phyloP scores from a whole-genome alignment of 2,329 filamentous ascomycete species.

The Fusarium incarnatum region DNA sequence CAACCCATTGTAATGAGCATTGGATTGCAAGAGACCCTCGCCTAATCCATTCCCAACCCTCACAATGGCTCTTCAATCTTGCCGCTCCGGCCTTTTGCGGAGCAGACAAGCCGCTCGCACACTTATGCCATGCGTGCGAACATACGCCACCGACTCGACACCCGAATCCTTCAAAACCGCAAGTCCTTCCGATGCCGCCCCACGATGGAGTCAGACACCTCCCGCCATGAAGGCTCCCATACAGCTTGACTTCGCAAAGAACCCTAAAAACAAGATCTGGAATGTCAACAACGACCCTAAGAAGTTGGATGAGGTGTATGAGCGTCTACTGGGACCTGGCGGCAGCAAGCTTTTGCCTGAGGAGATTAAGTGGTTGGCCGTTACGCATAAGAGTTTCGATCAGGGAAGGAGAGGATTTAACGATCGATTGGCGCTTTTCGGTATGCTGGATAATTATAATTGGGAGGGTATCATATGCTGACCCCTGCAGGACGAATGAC shows the following conservation, averaged over 20 bases:
- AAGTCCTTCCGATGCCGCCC: slow-evolving; percentile 46
- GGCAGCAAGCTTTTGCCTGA: slow-evolving; percentile 83
- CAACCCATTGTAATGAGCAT: not conserved
- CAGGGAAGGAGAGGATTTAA: slow-evolving; percentile 95
- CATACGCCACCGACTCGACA: slow-evolving; percentile 48
- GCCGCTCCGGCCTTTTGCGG: slow-evolving; percentile 48
- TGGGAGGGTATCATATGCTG: slow-evolving; percentile 13
- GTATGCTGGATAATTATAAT: slow-evolving; percentile 59
- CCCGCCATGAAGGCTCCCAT: slow-evolving; percentile 76
- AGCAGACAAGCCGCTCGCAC: slow-evolving; percentile 42
- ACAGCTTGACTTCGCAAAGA: slow-evolving; percentile 68
- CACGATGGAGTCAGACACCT: slow-evolving; percentile 79
- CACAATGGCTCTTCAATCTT: slow-evolving; percentile 52
- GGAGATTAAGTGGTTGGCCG: slow-evolving; percentile 94
- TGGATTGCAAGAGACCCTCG: slow-evolving; percentile 8
- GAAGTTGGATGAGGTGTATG: slow-evolving; percentile 81
- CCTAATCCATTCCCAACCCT: slow-evolving; percentile 17
- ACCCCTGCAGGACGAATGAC: slow-evolving; percentile 51
- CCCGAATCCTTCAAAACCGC: slow-evolving; percentile 46
- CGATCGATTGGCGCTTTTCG: slow-evolving; percentile 88
- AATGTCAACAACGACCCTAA: slow-evolving; percentile 80
- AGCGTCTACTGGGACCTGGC: slow-evolving; percentile 76
- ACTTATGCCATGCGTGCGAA: slow-evolving; percentile 44
- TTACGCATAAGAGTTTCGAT: slow-evolving; percentile 99
- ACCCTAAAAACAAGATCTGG: slow-evolving; percentile 67